Evolutionary conservation across 805 yeast genomes (phyloP).

Genomic region (Saccharomycopsis sp.): DNA sequence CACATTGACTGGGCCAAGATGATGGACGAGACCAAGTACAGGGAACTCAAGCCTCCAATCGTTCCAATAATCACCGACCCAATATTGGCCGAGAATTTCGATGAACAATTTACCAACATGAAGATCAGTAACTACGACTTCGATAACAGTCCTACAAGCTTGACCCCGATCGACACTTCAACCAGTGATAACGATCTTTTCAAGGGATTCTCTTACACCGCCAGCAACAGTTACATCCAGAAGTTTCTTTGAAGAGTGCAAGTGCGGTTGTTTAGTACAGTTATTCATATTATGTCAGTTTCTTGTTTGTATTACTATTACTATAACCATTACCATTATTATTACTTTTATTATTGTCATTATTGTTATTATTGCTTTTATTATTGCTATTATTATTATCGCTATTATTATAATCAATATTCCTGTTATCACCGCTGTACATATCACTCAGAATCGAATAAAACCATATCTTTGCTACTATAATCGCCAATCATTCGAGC

Average conservation of each 20-base stretch:
- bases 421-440: too few relatives aligned
- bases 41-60: slow-evolving; percentile 60
- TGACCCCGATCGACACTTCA: not conserved
- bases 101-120: slow-evolving; percentile 70
- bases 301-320: not conserved
- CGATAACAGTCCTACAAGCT: slow-evolving; percentile 10
- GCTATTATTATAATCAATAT: not conserved
- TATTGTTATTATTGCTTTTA: not conserved
- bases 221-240: slow-evolving; percentile 32
- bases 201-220: slow-evolving; percentile 35
- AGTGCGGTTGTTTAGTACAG: too few relatives aligned
- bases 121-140: slow-evolving; percentile 34
- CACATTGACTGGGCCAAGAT: slow-evolving; percentile 64
- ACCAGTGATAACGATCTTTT: slow-evolving; percentile 25
- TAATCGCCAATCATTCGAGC: too few relatives aligned
- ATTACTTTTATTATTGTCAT: not conserved
- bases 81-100: slow-evolving; percentile 77
- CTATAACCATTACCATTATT: not conserved
- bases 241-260: slow-evolving; percentile 12
- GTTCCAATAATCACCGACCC: slow-evolving; percentile 80
- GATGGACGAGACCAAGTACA: slow-evolving; percentile 39
- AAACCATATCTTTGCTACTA: too few relatives aligned
- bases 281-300: not conserved
- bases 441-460: too few relatives aligned
- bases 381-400: not conserved